phyloP scores from a whole-genome alignment of 805 yeast species.

The Saccharomycopsis amapae region DNA sequence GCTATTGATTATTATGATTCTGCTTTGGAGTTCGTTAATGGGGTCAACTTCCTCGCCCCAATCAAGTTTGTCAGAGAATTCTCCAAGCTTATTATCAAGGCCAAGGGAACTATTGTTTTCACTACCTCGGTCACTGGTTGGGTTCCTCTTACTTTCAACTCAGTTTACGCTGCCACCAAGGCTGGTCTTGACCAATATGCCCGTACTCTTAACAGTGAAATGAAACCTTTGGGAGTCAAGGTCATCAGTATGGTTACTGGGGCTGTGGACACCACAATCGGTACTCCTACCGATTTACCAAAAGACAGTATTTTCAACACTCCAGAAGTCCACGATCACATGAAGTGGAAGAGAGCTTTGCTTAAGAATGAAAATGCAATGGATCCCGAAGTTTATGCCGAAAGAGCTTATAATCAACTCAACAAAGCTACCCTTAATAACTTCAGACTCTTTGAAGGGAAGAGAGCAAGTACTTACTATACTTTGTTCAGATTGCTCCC shows the following conservation, averaged over 20 bases:
- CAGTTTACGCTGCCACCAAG: constrained; percentile 59
- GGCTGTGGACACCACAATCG: constrained; percentile 53
- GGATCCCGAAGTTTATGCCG: constrained; percentile 51
- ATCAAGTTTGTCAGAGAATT: constrained; percentile 57
- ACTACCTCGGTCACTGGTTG: constrained; percentile 68
- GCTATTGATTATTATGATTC: constrained; percentile 58
- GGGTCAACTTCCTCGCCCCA: constrained; percentile 66
- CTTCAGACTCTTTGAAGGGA: constrained; percentile 14
- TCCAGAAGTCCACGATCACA: not conserved
- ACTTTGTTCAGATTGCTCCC: not conserved
- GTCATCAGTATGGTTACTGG: constrained; percentile 70
- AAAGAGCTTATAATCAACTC: constrained; percentile 44
- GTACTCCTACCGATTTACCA: constrained; percentile 50
- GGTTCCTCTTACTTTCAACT: constrained; percentile 61
- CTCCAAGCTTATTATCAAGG: constrained; percentile 45
- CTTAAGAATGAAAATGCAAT: constrained; percentile 45
- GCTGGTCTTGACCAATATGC: constrained; percentile 75
- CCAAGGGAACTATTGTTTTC: constrained; percentile 63
- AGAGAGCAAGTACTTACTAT: constrained; percentile 1
- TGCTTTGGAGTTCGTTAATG: constrained; percentile 41
- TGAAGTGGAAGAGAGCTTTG: not conserved
- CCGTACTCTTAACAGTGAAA: constrained; percentile 50
- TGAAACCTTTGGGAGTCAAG: constrained; percentile 64
- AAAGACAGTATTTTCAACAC: constrained; percentile 22
- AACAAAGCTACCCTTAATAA: constrained; percentile 19